phyloP scores from a whole-genome alignment of 75 land plant genomes.

The Larix kaempferi region DNA sequence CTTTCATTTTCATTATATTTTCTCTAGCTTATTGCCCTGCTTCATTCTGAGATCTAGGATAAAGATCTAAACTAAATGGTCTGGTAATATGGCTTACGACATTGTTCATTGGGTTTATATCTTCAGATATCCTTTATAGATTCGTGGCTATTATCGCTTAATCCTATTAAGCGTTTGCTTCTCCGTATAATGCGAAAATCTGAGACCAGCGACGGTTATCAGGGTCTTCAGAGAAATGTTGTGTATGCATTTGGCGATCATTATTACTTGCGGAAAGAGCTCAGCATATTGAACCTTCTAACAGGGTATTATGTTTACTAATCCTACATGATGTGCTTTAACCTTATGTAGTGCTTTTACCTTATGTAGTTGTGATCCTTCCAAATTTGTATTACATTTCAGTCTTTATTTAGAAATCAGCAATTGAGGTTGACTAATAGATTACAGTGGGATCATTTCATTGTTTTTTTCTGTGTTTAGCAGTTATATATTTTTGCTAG shows the following conservation, averaged over 20 bases:
- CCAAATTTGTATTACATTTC: neutral
- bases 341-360: too few species aligned
- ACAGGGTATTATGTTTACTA: slow-evolving; percentile 64
- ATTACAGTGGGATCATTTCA: neutral
- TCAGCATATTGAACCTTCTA: slow-evolving; percentile 80
- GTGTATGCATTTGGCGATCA: slow-evolving; percentile 94
- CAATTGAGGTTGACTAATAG: neutral
- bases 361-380: neutral
- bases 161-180: slow-evolving; percentile 58
- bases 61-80: neutral
- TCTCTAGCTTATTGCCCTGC: neutral
- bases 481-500: slow-evolving; percentile 86
- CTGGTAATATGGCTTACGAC: neutral
- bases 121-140: slow-evolving; percentile 86
- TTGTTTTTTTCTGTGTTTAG: neutral
- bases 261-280: slow-evolving; percentile 76
- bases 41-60: neutral
- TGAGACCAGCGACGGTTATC: slow-evolving; percentile 10
- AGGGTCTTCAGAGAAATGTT: slow-evolving; percentile 36
- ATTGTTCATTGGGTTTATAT: neutral
- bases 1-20: too few species aligned
- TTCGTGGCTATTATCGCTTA: slow-evolving; percentile 63
- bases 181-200: slow-evolving; percentile 62
- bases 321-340: neutral
- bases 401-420: neutral